Conservation (phyloP, 805 yeast species). For the Lipomyces orientalis region DNA sequence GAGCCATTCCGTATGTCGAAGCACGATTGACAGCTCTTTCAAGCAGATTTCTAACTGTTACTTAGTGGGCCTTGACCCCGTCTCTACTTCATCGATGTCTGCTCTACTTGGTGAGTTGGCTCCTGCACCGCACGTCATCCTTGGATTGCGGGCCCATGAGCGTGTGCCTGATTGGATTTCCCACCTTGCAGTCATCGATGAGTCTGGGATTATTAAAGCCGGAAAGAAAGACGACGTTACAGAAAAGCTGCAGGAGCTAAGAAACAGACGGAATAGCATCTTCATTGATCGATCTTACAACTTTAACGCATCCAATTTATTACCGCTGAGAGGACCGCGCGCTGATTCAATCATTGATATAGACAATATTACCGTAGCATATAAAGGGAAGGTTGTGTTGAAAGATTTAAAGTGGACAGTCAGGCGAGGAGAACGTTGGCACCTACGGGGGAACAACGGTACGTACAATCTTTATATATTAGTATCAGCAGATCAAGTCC, state of each 20-base stretch:
- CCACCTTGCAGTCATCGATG: constrained; percentile 67
- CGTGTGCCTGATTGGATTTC: constrained; percentile 78
- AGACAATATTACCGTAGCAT: constrained; percentile 65
- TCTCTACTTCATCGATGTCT: constrained; percentile 66
- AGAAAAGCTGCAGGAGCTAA: constrained; percentile 37
- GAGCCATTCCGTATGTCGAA: constrained; percentile 69
- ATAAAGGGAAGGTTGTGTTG: constrained; percentile 66
- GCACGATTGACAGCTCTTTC: not conserved
- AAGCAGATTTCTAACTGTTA: not conserved
- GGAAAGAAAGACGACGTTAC: constrained; percentile 52
- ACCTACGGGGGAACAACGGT: constrained; percentile 87
- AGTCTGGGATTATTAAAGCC: constrained; percentile 56
- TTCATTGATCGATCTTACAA: constrained; percentile 23
- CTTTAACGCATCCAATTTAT: constrained; percentile 13
- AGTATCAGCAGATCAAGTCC: not conserved
- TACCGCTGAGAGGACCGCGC: constrained; percentile 8
- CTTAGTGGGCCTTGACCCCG: constrained; percentile 78
- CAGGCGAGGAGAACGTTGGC: constrained; percentile 80
- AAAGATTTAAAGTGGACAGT: constrained; percentile 69
- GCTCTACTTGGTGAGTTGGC: constrained; percentile 54
- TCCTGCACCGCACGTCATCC: constrained; percentile 60
- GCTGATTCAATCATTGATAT: constrained; percentile 55
- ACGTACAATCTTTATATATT: not conserved
- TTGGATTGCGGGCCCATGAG: constrained; percentile 82
- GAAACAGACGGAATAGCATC: constrained; percentile 20